These are phyloP conservation scores for Strobilomyces dryophilus DNA, from an alignment of 768 basidiomycete species.

Conservation along the genomic window DNA sequence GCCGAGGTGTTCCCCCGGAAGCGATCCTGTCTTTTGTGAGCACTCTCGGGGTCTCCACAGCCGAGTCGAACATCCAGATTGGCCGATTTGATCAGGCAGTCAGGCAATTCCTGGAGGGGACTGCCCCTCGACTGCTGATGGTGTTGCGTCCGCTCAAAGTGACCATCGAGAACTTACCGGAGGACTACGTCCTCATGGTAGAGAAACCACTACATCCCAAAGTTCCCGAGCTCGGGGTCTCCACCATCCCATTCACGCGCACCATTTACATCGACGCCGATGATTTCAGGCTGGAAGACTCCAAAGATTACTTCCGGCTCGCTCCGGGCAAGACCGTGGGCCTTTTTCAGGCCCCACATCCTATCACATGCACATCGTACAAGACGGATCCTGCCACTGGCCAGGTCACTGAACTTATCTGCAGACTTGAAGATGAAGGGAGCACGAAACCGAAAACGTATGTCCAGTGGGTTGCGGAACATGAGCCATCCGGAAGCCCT, in stretches of 20 bases:
- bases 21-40: slow-evolving; percentile 93
- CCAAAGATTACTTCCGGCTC: slow-evolving; percentile 94
- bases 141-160: slow-evolving; percentile 88
- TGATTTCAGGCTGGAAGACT: slow-evolving; percentile 90
- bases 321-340: slow-evolving; percentile 98
- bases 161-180: slow-evolving; percentile 84
- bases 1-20: slow-evolving; percentile 95
- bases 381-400: slow-evolving; percentile 71
- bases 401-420: slow-evolving; percentile 73
- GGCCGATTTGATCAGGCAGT: slow-evolving; percentile 87
- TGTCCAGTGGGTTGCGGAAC: slow-evolving; percentile 96
- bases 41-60: slow-evolving; percentile 89
- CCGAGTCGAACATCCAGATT: slow-evolving; percentile 78
- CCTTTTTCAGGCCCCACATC: slow-evolving; percentile 86
- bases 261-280: slow-evolving; percentile 89
- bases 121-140: slow-evolving; percentile 87
- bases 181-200: slow-evolving; percentile 77
- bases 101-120: slow-evolving; percentile 84
- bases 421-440: slow-evolving; percentile 69
- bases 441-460: slow-evolving; percentile 85
- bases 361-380: slow-evolving; percentile 91
- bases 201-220: slow-evolving; percentile 96
- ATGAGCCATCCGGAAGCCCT: slow-evolving; percentile 72
- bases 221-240: slow-evolving; percentile 79
- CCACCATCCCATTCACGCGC: slow-evolving; percentile 79